Evolutionary conservation across 345 rosid species (phyloP), one percentile per base, ranked within the genome.

Genomic region (Leavenworthia alabamica): DNA sequence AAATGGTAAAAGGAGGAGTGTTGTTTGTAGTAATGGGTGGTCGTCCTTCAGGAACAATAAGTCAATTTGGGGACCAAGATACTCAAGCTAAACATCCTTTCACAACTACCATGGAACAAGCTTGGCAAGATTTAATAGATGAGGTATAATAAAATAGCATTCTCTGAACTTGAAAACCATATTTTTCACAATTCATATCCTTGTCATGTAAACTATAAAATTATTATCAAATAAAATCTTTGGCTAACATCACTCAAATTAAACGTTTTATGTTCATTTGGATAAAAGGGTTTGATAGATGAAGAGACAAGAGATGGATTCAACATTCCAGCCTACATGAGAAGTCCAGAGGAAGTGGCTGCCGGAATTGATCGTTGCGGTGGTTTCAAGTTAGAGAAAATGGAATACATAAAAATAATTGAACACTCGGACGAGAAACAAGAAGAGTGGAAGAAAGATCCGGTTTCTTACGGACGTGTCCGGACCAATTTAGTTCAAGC

Each of bases 261-360:
- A 41, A 51, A 48, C 19, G 16, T n/a, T 37, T 36, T 1, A 12
- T 56, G 27, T 20, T 37, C 16, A 6, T 70, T 12, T 62, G 53
- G 54, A 56, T 26, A 71, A 39, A 66, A 82, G 84, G 78, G 80
- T 14, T 65, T 82, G 65, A 74, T 82, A 47, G 84, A 76, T 37
- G 82, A 78, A 56, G 81, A 78, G 37, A 72, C 80, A 12, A 74
- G 84, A 67, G 88, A 82, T 16, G 73, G 75, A 37, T 82, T 82
- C 75, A 80, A 82, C 61, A 78, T 82, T 42, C 88, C 83, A 11
- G 79, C 83, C 28, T 82, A 80, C 69, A 80, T 82, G 88, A 78
- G 88, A 62, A 80, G 79, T 73, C 64, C 59, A 20, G 81, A 78
- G 74, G 84, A 82, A 68, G 83, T 82, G 32, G 79, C 77, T 42